Evolutionary conservation across 208 protist species (phyloP).

Genomic region (Acanthamoeba royreba): DNA sequence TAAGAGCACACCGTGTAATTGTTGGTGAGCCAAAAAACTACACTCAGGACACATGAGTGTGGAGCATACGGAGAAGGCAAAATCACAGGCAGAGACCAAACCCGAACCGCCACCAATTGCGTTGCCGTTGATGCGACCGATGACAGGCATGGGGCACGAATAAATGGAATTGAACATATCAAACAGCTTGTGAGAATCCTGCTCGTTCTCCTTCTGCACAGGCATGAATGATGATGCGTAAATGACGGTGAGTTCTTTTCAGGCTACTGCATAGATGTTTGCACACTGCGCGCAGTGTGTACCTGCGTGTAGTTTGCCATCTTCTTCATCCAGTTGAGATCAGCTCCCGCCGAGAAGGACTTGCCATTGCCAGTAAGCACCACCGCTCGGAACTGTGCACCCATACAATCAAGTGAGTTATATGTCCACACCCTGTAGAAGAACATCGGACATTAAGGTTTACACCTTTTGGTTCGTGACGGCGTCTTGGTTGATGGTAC

Average conservation of each 20-base stretch:
- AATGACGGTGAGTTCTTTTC: too few relatives aligned
- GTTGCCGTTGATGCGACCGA: constrained; percentile 52
- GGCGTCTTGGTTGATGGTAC: neutral
- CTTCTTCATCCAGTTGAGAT: constrained; percentile 63
- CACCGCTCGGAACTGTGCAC: neutral
- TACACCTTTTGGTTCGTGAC: neutral
- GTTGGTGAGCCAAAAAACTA: too few relatives aligned
- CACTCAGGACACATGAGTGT: neutral
- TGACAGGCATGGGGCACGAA: constrained; percentile 52
- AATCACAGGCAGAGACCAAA: constrained; percentile 56
- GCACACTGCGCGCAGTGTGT: neutral
- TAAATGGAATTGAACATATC: constrained; percentile 53
- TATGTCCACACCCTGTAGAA: too few relatives aligned
- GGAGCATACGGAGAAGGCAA: constrained; percentile 37
- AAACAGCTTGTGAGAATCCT: constrained; percentile 45
- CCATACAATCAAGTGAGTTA: too few relatives aligned
- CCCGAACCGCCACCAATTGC: constrained; percentile 58
- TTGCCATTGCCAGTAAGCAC: constrained; percentile 48
- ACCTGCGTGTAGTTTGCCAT: constrained; percentile 22
- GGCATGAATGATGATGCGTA: too few relatives aligned
- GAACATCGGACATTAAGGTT: neutral
- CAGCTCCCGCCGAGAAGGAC: constrained; percentile 64
- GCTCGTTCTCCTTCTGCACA: constrained; percentile 29
- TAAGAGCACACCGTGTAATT: too few relatives aligned
- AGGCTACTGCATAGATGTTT: too few relatives aligned